A percentile compares a stretch with the other conserved stretches of the same genome.
Evolutionary conservation across 306 rosid genomes (phyloP).

Genomic region (Potentilla sterilis): DNA sequence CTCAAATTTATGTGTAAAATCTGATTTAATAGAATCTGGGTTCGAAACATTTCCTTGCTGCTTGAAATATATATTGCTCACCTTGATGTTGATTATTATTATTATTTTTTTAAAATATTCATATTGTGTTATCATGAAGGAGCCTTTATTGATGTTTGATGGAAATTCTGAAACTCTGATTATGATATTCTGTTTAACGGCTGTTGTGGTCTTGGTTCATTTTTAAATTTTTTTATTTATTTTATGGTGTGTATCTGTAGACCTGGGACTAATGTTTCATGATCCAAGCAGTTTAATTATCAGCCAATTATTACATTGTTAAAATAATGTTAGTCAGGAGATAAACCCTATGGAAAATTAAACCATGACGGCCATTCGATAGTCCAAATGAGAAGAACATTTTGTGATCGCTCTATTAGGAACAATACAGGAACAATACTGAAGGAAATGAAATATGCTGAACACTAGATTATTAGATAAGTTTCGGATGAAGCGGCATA

Average conservation of each 20-base stretch:
- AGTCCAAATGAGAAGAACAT: background rate
- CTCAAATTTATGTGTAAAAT: background rate
- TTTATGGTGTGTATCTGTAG: background rate
- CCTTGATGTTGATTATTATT: slow-evolving; percentile 6
- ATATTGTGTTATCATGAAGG: slow-evolving; percentile 36
- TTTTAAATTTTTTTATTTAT: background rate
- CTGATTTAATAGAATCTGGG: background rate
- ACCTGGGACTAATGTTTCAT: background rate
- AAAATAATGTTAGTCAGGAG: background rate
- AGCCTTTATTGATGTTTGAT: slow-evolving; percentile 37
- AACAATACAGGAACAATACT: background rate
- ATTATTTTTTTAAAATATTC: slow-evolving; percentile 36
- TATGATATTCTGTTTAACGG: slow-evolving; percentile 47
- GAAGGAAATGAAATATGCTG: background rate
- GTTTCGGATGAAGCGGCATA: background rate
- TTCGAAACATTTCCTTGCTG: background rate
- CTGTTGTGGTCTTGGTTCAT: slow-evolving; percentile 36
- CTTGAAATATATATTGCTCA: background rate
- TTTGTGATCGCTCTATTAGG: background rate
- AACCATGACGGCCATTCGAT: background rate
- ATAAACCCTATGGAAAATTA: background rate
- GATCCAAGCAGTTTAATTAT: background rate
- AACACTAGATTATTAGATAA: background rate
- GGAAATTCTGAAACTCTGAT: slow-evolving; percentile 44
- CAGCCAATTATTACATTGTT: background rate